Evolutionary conservation across 2,329 filamentous ascomycete species (phyloP).

Genomic region (Aspergillus sp.): DNA sequence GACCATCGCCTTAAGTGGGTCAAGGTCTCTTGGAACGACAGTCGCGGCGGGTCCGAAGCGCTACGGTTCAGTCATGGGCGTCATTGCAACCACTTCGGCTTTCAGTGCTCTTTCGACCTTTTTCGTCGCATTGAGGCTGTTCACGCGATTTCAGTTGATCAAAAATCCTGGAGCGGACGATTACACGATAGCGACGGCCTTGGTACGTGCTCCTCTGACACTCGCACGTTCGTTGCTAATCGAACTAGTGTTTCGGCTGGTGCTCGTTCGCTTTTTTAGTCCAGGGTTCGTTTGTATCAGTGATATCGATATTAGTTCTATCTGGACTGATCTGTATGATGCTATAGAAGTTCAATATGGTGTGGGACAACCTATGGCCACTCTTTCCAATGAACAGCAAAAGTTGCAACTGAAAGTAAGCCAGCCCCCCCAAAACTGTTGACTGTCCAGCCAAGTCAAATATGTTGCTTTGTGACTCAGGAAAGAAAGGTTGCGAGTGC

Average conservation of each 20-base stretch:
- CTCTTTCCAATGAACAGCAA: background rate
- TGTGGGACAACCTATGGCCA: background rate
- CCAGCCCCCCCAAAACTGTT: too few relatives aligned
- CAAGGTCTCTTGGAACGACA: too few relatives aligned
- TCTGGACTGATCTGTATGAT: background rate
- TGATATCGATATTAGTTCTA: background rate
- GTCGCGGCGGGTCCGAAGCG: background rate
- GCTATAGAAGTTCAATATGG: conserved; percentile 1
- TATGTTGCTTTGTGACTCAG: too few relatives aligned
- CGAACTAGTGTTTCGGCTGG: background rate
- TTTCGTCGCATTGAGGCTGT: conserved; percentile 1
- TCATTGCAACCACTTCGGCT: background rate
- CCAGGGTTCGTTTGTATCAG: background rate
- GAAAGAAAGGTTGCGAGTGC: too few relatives aligned
- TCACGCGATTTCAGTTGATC: background rate
- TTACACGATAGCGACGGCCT: background rate
- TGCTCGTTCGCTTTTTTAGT: background rate
- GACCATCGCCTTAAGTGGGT: too few relatives aligned
- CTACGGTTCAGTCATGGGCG: background rate
- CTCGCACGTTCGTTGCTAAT: background rate
- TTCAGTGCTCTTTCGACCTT: conserved; percentile 1
- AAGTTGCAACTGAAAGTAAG: background rate
- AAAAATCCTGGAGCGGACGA: background rate
- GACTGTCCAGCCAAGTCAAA: too few relatives aligned
- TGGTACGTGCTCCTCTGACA: background rate